Conservation (phyloP, 208 protist genomes). For the Acanthamoeba lenticulata region DNA sequence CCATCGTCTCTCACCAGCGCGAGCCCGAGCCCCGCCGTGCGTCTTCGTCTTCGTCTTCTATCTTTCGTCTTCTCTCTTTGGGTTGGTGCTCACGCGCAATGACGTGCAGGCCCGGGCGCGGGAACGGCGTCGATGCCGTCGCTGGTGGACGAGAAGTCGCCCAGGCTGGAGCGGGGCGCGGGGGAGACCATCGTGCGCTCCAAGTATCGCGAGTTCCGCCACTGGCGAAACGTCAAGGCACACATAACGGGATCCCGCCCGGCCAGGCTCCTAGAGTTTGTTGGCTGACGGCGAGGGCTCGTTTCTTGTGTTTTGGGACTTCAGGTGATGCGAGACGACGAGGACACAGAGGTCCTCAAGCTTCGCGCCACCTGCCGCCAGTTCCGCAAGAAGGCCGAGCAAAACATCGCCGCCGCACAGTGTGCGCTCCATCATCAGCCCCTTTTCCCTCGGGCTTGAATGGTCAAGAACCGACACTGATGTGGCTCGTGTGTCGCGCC, state of each 20-base stretch:
- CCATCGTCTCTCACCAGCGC: constrained; percentile 36
- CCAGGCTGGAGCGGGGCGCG: background rate
- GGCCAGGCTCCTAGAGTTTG: too few relatives aligned
- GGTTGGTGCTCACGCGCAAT: too few relatives aligned
- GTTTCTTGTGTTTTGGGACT: too few relatives aligned
- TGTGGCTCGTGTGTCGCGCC: background rate
- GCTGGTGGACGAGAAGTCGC: background rate
- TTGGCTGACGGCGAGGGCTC: too few relatives aligned
- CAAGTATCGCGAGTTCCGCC: constrained; percentile 20
- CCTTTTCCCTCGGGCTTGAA: background rate
- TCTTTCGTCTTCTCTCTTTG: background rate
- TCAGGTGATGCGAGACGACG: constrained; percentile 41
- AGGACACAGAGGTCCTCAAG: background rate
- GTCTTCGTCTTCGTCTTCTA: too few relatives aligned
- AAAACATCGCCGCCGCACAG: background rate
- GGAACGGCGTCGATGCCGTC: background rate
- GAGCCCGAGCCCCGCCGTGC: background rate
- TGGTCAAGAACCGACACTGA: too few relatives aligned
- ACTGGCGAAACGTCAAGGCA: constrained; percentile 15
- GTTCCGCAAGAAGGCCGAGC: constrained; percentile 45
- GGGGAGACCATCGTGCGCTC: background rate
- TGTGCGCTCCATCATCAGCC: background rate
- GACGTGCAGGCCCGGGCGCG: background rate
- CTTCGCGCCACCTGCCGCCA: background rate
- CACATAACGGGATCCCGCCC: too few relatives aligned